Base-by-base conservation (phyloP, 352 stramenopile species). In the Globisporangium barbulae region DNA sequence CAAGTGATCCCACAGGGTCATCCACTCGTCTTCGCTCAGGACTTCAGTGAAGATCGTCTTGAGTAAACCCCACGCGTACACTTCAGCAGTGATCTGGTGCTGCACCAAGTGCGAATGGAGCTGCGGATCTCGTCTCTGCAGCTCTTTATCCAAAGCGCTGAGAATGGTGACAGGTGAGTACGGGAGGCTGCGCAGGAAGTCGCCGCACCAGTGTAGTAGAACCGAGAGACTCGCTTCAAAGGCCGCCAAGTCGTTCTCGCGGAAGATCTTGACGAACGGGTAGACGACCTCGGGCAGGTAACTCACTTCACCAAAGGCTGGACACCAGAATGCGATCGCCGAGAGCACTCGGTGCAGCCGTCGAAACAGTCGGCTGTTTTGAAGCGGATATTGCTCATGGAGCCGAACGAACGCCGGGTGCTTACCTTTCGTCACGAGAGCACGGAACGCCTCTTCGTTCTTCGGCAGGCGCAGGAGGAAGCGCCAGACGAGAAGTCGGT, bases 281-380 rank as follows among this genome's bases (percentile, higher is more conserved):
- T 96, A 97, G 44, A 93, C 89, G 19, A 96, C 31, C 17, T 82
- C 82, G 21, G 91, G 87, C 17, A 97, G 67, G 25, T 91, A 97
- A 31, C 71, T 76, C 37, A 89, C 72, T 75, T 97, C 89, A 33
- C 84, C 85, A 59, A 97, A 94, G n/a, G 90, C 85, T 22, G 92
- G 89, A 52, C 89, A 97, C 90, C 91, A 98, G 65, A 88, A 90
- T n/a, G 87, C 85, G 42, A 97, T 79, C 9, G 88, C 88, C 31
- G 83, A 96, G 25, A 97, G 61, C 21, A 97, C 71, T 17, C 88
- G 79, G 45, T 92, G 74, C 1, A 97, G 75, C 22, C 90, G 88
- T 0, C 85, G 79, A 61, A 92, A 88, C 22, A 91, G 69, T 5
- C 87, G 85, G 25, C 70, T 62, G 56, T 95, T 83, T 49, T 89